Evolutionary conservation across 148 eudicot genomes (phyloP), one percentile per base, ranked within the genome.

Genomic region (Suaeda aralocaspica): DNA sequence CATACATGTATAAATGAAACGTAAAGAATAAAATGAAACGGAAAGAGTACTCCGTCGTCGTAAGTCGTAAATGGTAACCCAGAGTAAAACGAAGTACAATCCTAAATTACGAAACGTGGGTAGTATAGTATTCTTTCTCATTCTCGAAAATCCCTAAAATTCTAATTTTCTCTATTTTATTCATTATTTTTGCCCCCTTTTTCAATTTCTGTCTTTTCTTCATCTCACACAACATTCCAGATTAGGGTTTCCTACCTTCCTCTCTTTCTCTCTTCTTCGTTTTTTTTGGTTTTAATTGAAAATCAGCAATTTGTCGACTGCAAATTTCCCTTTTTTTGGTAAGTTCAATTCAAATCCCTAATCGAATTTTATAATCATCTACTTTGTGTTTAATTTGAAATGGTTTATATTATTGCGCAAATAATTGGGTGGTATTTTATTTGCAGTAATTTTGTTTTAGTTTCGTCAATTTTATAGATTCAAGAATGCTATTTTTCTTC

Each of bases 171-270:
- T 49, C 18, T 19, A 4, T 19, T n/a, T 22, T 41, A 21, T 25
- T 9, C 24, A 18, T 1, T 29, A 29, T 61, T 26, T 33, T 49
- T 49, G 18, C 21, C 26, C 66, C 57, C 62, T 21, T 36, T n/a
- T 62, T 66, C 19, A 1, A 15, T 24, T 64, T 22, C 29, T 7
- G 16, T 33, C 30, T 9, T 21, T 24, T 22, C 24, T 56, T 19
- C 24, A 51, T 45, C 16, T 29, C 63, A 34, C 77, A 48, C 72
- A 80, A 77, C 77, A 31, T 75, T 80, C 78, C 55, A 76, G 72
- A 81, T 73, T 84, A 81, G 85, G 87, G 87, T 82, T 84, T 84
- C 71, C 77, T 8, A 36, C 13, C 29, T 63, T 49, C 36, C 68
- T 66, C 59, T 39, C 67, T 50, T 49, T 71, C 33, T 45, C 14